Conservation (phyloP, 176 grass and related monocot species). For the barley (Hordeum vulgare) region MorexV3_pseudomolecules_assembly NC_058522.1:523838081-523838580, state of each 20-base stretch:
- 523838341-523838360: slow-evolving; percentile 21
- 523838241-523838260: slow-evolving; percentile 80
- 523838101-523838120: slow-evolving; percentile 69
- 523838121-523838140: not conserved
- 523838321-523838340: slow-evolving; percentile 95
- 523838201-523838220: slow-evolving; percentile 82
- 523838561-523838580: slow-evolving; percentile 81
- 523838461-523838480: slow-evolving; percentile 86
- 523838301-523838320: slow-evolving; percentile 68
- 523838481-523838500: slow-evolving; percentile 61
- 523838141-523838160: not conserved
- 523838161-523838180: not conserved
- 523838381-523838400: not conserved
- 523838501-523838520: slow-evolving; percentile 65
- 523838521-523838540: slow-evolving; percentile 94
- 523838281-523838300: slow-evolving; percentile 76
- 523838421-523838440: slow-evolving; percentile 26
- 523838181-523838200: slow-evolving; percentile 17
- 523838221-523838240: slow-evolving; percentile 65
- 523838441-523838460: slow-evolving; percentile 89
- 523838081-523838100: slow-evolving; percentile 37
- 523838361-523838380: not conserved
- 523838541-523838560: slow-evolving; percentile 57
- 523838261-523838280: slow-evolving; percentile 94
- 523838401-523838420: not conserved